phyloP scores from a whole-genome alignment of 2,329 filamentous ascomycete genomes.

The Neurospora sp. region DNA sequence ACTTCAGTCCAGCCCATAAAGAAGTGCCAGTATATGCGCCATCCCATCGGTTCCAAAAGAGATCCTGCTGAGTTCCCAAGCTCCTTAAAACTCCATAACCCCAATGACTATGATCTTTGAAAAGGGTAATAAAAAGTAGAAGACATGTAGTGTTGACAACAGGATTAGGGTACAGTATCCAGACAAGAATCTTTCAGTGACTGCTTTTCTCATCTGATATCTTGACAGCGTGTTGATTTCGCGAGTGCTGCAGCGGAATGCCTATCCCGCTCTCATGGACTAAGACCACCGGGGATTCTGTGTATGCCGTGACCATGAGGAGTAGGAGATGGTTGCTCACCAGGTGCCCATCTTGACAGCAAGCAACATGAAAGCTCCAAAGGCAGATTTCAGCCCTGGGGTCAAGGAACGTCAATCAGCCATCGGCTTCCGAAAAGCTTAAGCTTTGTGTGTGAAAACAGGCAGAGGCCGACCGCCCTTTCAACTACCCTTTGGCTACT shows the following conservation, averaged over 20 bases:
- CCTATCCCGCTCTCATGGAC: background rate
- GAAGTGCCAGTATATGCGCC: background rate
- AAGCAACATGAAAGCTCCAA: background rate
- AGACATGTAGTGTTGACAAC: background rate
- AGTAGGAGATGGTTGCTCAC: background rate
- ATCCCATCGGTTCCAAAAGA: background rate
- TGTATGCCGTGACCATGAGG: background rate
- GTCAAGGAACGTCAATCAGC: background rate
- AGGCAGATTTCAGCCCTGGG: background rate
- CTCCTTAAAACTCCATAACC: background rate
- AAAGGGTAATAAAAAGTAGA: background rate
- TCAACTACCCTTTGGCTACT: constrained; percentile 23
- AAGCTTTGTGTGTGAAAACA: background rate
- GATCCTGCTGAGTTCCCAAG: background rate
- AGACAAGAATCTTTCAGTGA: background rate
- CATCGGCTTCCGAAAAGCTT: background rate
- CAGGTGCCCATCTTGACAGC: background rate
- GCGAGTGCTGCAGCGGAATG: background rate
- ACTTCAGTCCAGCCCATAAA: background rate
- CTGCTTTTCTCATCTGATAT: background rate
- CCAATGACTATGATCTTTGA: background rate
- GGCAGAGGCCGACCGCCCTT: constrained; percentile 9
- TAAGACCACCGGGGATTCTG: background rate
- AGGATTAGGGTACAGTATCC: background rate
- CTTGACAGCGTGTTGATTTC: background rate